Conservation (phyloP, 2,329 filamentous ascomycete genomes). For the Colletotrichum eleusines region DNA sequence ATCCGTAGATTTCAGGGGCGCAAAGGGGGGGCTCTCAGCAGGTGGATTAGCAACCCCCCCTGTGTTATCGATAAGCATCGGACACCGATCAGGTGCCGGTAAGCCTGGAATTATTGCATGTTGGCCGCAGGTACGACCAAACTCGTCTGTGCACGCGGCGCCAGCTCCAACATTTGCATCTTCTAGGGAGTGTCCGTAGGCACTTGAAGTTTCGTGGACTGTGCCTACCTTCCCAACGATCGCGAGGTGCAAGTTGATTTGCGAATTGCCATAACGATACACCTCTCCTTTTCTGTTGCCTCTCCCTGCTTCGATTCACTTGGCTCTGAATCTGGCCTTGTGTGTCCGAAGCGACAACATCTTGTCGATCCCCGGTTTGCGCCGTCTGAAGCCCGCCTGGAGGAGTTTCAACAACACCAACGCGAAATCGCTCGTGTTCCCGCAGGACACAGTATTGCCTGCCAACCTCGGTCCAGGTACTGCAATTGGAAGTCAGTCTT, state of each 20-base stretch:
- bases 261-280: conserved; percentile 1
- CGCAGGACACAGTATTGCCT: neutral
- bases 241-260: conserved; percentile 3
- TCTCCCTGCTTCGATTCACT: neutral
- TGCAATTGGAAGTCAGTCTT: neutral
- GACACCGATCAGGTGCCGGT: conserved; percentile 41
- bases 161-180: conserved; percentile 37
- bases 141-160: conserved; percentile 30
- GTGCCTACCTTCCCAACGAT: neutral
- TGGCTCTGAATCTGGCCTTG: neutral
- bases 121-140: conserved; percentile 14
- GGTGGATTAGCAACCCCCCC: conserved; percentile 9
- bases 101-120: conserved; percentile 27
- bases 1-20: conserved; percentile 4
- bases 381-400: conserved; percentile 6
- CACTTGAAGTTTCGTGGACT: neutral
- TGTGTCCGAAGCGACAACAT: conserved; percentile 19
- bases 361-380: conserved; percentile 21
- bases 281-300: neutral
- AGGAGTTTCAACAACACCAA: conserved; percentile 20
- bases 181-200: conserved; percentile 32
- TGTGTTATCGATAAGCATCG: conserved; percentile 33
- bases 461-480: neutral
- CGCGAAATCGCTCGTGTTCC: conserved; percentile 4
- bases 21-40: conserved; percentile 15